Conservation (phyloP, 768 basidiomycete genomes). For the Russula earlei region DNA sequence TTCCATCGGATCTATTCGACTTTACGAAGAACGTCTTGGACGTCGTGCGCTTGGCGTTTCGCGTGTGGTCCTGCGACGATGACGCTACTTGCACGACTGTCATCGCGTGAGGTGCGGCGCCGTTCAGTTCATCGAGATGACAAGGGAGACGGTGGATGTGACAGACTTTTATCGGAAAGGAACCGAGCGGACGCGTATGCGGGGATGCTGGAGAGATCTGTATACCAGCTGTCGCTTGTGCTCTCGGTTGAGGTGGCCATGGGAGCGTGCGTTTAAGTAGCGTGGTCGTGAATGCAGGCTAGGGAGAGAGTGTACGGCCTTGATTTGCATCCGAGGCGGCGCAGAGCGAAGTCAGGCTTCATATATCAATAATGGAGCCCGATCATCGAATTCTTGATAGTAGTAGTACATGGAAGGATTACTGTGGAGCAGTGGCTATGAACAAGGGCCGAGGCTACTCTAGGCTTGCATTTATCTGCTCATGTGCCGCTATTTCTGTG, state of each 20-base stretch:
- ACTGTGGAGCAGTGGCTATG: not conserved
- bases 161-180: slow-evolving; percentile 17
- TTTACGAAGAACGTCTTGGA: slow-evolving; percentile 16
- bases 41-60: slow-evolving; percentile 15
- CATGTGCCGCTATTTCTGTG: no score
- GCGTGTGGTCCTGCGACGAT: slow-evolving; percentile 11
- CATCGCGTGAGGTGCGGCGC: not conserved
- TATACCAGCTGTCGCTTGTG: slow-evolving; percentile 15
- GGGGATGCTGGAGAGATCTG: slow-evolving; percentile 13
- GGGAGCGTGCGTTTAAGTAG: not conserved
- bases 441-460: not conserved
- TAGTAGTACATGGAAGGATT: no score
- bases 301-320: not conserved
- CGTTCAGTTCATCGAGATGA: not conserved
- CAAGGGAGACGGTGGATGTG: not conserved
- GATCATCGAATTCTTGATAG: not conserved
- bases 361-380: no score
- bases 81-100: slow-evolving; percentile 14
- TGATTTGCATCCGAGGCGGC: not conserved
- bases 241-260: slow-evolving; percentile 3
- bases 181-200: slow-evolving; percentile 11
- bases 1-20: slow-evolving; percentile 4
- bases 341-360: not conserved
- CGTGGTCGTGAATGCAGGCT: slow-evolving; percentile 1
- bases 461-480: no score